phyloP scores from a whole-genome alignment of 2,329 filamentous ascomycete species.

The Botrytis sinoallii region DNA sequence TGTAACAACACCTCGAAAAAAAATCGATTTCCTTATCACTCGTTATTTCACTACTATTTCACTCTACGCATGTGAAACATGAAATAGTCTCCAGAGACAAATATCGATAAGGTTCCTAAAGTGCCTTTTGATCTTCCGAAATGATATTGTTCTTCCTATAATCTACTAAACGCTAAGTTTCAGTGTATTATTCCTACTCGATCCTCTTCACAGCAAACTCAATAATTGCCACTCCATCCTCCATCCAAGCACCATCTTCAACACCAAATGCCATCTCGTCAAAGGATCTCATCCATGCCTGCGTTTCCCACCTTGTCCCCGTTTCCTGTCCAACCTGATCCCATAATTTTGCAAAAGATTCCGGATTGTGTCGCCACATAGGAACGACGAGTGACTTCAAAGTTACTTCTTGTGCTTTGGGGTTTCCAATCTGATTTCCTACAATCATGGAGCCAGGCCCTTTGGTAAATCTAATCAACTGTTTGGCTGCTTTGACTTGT shows the following conservation, averaged over 20 bases:
- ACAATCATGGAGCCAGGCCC: slow-evolving; percentile 11
- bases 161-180: too few relatives aligned
- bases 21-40: too few relatives aligned
- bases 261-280: slow-evolving; percentile 15
- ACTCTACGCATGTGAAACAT: too few relatives aligned
- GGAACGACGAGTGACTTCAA: neutral
- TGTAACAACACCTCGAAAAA: too few relatives aligned
- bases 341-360: slow-evolving; percentile 20
- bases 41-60: too few relatives aligned
- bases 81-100: too few relatives aligned
- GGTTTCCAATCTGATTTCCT: slow-evolving; percentile 19
- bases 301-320: slow-evolving; percentile 20
- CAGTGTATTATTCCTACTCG: neutral
- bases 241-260: slow-evolving; percentile 12
- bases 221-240: slow-evolving; percentile 5
- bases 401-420: slow-evolving; percentile 1
- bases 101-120: too few relatives aligned
- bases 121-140: too few relatives aligned
- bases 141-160: too few relatives aligned
- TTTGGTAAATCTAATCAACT: slow-evolving; percentile 17
- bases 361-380: slow-evolving; percentile 17
- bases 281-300: slow-evolving; percentile 3
- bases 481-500: slow-evolving; percentile 31
- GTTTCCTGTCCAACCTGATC: slow-evolving; percentile 19
- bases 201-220: slow-evolving; percentile 3